These are phyloP conservation scores for Alternaria viburni DNA, from an alignment of 2,329 filamentous ascomycete species.

Conservation along the genomic window DNA sequence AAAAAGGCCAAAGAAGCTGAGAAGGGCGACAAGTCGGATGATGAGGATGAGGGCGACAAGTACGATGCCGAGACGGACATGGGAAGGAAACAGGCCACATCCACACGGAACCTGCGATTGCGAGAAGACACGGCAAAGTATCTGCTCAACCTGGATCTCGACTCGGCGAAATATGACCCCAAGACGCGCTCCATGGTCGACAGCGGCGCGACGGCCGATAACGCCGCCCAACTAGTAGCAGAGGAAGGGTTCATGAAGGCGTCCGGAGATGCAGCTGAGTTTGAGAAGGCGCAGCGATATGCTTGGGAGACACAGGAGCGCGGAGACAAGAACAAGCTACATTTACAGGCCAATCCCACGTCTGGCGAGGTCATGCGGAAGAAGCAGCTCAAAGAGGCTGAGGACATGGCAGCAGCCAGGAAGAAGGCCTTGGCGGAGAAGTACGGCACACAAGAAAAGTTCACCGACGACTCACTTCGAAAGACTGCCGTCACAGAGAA, in stretches of 20 bases:
- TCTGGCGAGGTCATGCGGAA: constrained; percentile 85
- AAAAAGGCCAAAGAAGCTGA: constrained; percentile 51
- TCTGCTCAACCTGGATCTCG: constrained; percentile 89
- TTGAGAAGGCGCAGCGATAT: constrained; percentile 85
- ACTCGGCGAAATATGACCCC: constrained; percentile 96
- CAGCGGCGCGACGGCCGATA: constrained; percentile 78
- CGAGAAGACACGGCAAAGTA: constrained; percentile 98
- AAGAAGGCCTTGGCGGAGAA: constrained; percentile 77
- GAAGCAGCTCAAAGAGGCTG: constrained; percentile 76
- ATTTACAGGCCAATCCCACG: constrained; percentile 95
- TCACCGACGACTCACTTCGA: constrained; percentile 67
- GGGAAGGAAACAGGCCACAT: constrained; percentile 89
- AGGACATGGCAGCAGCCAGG: constrained; percentile 70
- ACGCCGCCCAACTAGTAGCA: constrained; percentile 80
- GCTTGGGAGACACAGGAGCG: constrained; percentile 96
- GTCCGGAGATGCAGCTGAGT: constrained; percentile 90
- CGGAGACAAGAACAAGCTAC: constrained; percentile 76
- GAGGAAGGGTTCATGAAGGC: constrained; percentile 91
- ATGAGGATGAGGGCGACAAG: constrained; percentile 62
- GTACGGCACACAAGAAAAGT: constrained; percentile 74
- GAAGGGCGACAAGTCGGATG: constrained; percentile 52
- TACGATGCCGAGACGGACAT: constrained; percentile 98
- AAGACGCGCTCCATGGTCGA: constrained; percentile 94
- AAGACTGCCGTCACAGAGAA: constrained; percentile 76
- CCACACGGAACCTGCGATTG: constrained; percentile 87